Evolutionary conservation across 2,329 filamentous ascomycete genomes (phyloP).

Genomic region (Iodosphaeria phyllophila): DNA sequence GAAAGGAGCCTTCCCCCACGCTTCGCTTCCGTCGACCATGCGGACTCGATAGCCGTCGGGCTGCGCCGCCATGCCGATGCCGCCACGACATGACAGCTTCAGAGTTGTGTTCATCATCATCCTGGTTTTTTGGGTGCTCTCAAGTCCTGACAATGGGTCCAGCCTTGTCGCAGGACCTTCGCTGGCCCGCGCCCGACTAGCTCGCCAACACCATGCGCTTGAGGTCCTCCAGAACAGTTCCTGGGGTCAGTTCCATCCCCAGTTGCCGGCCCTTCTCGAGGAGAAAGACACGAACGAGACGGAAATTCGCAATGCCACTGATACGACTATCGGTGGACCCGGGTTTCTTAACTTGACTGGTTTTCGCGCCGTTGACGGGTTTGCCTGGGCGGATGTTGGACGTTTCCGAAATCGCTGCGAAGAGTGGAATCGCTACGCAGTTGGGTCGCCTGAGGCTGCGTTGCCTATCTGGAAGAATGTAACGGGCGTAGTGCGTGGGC

Average conservation of each 20-base stretch:
- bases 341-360: slow-evolving; percentile 56
- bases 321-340: no score
- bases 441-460: slow-evolving; percentile 20
- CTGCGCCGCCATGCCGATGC: slow-evolving; percentile 24
- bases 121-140: slow-evolving; percentile 24
- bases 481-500: slow-evolving; percentile 58
- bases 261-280: slow-evolving; percentile 8
- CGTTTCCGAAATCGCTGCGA: slow-evolving; percentile 46
- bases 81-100: slow-evolving; percentile 25
- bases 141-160: slow-evolving; percentile 19
- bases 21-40: no score
- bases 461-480: slow-evolving; percentile 54
- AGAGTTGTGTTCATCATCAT: slow-evolving; percentile 24
- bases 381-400: slow-evolving; percentile 58
- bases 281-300: no score
- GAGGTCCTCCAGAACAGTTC: slow-evolving; percentile 32
- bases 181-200: slow-evolving; percentile 24
- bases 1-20: no score
- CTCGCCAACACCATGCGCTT: slow-evolving; percentile 31
- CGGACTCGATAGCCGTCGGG: no score
- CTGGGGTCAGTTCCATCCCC: slow-evolving; percentile 42
- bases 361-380: slow-evolving; percentile 53
- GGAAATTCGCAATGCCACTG: no score
- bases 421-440: slow-evolving; percentile 36
- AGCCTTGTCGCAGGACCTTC: slow-evolving; percentile 23